A percentile compares a stretch with the other conserved stretches of the same genome.
Conservation (phyloP, 2,329 filamentous ascomycete species). For the Ophiosphaerella herpotricha region DNA sequence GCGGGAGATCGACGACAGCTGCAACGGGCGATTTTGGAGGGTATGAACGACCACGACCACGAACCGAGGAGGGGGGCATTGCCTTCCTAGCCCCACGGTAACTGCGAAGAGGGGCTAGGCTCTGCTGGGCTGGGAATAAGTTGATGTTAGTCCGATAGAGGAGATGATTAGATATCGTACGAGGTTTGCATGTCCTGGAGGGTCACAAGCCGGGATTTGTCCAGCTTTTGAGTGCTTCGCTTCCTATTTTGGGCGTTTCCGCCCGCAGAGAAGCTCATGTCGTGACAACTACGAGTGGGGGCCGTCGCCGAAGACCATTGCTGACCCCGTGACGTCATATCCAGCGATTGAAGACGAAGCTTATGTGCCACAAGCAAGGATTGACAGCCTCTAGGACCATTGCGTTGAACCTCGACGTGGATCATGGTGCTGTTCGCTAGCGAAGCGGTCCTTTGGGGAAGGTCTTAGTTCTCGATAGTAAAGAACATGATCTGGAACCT, state of each 20-base stretch:
- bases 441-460: too few species aligned
- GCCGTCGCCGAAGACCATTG: too few species aligned
- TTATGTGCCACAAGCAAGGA: neutral
- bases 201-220: constrained; percentile 7
- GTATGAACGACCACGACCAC: neutral
- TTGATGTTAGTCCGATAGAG: constrained; percentile 6
- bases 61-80: constrained; percentile 17
- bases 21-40: constrained; percentile 11
- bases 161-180: constrained; percentile 22
- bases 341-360: neutral
- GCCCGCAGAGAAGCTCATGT: constrained; percentile 1
- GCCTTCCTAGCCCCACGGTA: constrained; percentile 7
- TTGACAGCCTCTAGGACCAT: neutral
- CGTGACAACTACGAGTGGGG: neutral
- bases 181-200: constrained; percentile 17
- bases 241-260: neutral
- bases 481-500: too few species aligned
- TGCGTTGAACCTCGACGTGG: neutral
- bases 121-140: constrained; percentile 7
- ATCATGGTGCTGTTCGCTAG: too few species aligned
- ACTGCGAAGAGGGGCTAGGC: constrained; percentile 7
- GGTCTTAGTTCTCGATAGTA: too few species aligned
- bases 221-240: constrained; percentile 13
- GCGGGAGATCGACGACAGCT: constrained; percentile 20
- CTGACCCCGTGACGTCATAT: too few species aligned